Evolutionary conservation across 352 stramenopile genomes (phyloP), one percentile per base, ranked within the genome.

Genomic region (Phytopythium kandeliae): DNA sequence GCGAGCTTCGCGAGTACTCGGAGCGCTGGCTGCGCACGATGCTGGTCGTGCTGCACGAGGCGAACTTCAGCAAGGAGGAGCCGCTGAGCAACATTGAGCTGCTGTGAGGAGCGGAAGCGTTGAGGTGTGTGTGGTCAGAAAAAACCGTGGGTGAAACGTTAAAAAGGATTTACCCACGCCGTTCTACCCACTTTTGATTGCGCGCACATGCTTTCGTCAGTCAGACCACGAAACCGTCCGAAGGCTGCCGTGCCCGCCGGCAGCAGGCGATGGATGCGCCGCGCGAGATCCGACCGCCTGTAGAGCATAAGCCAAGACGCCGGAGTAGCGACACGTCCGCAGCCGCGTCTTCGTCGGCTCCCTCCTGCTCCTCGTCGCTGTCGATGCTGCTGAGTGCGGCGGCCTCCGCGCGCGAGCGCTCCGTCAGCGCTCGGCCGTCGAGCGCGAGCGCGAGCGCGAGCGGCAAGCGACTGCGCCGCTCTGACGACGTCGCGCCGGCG

Each of bases 11-110:
- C 7, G 54, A 70, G 31, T 58, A 65, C 50, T 62, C 68, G 54
- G 65, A 73, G 40, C 46, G 67, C 19, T 72, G 64, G 64, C 43
- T 57, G 2, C 55, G 59, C 24, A 54, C 57, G 7, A 36, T 72
- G 15, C 64, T 63, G 30, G 33, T 63, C 50, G 30, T 33, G 21
- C 46, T 52, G 10, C 33, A 52, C 22, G 45, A 51, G 9, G 30
- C n/a, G 5, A 37, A 37, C 17, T 37, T 50, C 30, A 17, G 17
- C 28, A 16, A 30, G 11, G 5, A 25, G 13, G 6, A 49, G 26
- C 28, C 26, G 3, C n/a, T 30, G 28, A 38, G 33, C 30, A 16
- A 30, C 44, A 12, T 50, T 7, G 44, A 38, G 30, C 30, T 51
- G 31, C 30, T 40, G n/a, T n/a, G n/a, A n/a, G n/a, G n/a, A n/a